These are phyloP conservation scores for Sporisorium graminicola DNA, from an alignment of 1,284 basidiomycete species.

Conservation along the genomic window DNA sequence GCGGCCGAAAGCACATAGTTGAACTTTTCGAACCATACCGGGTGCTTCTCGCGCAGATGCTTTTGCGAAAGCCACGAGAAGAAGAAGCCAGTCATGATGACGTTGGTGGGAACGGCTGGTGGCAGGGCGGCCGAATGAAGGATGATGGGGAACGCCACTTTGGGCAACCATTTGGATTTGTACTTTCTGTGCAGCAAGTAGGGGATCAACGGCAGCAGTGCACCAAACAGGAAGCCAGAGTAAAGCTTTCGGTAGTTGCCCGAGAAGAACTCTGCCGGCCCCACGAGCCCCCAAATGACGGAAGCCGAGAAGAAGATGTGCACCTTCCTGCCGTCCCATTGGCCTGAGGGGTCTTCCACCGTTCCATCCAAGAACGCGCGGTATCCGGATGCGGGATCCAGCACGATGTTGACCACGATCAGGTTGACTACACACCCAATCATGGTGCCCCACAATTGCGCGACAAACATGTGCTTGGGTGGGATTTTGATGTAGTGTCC, in stretches of 20 bases:
- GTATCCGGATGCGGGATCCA: constrained; percentile 63
- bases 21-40: constrained; percentile 66
- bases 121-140: constrained; percentile 71
- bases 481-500: constrained; percentile 69
- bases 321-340: constrained; percentile 69
- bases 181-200: constrained; percentile 71
- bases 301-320: constrained; percentile 70
- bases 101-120: constrained; percentile 71
- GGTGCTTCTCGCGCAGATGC: constrained; percentile 68
- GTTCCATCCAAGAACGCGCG: constrained; percentile 70
- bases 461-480: constrained; percentile 72
- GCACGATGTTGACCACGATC: constrained; percentile 71
- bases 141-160: constrained; percentile 73
- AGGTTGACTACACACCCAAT: constrained; percentile 71
- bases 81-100: constrained; percentile 72
- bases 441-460: constrained; percentile 72
- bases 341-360: constrained; percentile 71
- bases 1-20: constrained; percentile 70
- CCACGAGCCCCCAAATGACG: constrained; percentile 72
- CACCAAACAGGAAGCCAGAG: constrained; percentile 72
- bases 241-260: constrained; percentile 71
- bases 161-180: constrained; percentile 50
- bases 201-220: constrained; percentile 70
- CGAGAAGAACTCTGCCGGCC: constrained; percentile 72
- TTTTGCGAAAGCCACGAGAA: constrained; percentile 70